These are phyloP conservation scores for Lasiodiplodia hormozganensis DNA, from an alignment of 2,329 filamentous ascomycete genomes.

Conservation along the genomic window DNA sequence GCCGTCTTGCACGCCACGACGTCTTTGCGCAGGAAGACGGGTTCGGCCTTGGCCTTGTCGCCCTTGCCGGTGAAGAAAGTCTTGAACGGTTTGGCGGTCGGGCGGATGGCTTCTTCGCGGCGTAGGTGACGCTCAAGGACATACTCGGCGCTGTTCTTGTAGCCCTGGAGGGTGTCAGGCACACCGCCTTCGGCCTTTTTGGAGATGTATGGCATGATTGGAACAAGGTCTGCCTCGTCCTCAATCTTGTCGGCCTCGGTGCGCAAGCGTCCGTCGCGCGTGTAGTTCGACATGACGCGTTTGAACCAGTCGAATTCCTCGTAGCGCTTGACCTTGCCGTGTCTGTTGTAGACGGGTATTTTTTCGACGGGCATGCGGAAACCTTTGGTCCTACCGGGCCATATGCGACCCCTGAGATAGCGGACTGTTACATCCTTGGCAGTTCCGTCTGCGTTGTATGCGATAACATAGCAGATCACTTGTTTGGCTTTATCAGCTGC, in stretches of 20 bases:
- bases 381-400: slow-evolving; percentile 90
- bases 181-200: slow-evolving; percentile 77
- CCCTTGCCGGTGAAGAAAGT: slow-evolving; percentile 79
- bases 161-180: slow-evolving; percentile 76
- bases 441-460: slow-evolving; percentile 81
- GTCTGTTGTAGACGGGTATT: slow-evolving; percentile 76
- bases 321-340: slow-evolving; percentile 78
- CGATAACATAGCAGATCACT: slow-evolving; percentile 87
- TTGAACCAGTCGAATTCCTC: slow-evolving; percentile 91
- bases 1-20: slow-evolving; percentile 86
- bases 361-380: slow-evolving; percentile 80
- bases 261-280: slow-evolving; percentile 57
- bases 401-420: slow-evolving; percentile 81
- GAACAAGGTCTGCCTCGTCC: slow-evolving; percentile 77
- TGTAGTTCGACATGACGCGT: slow-evolving; percentile 76
- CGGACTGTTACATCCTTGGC: slow-evolving; percentile 94
- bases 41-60: slow-evolving; percentile 74
- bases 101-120: slow-evolving; percentile 85
- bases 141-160: slow-evolving; percentile 85
- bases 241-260: slow-evolving; percentile 81
- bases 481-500: slow-evolving; percentile 88
- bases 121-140: slow-evolving; percentile 86
- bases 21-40: slow-evolving; percentile 80
- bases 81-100: slow-evolving; percentile 72
- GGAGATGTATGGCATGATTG: slow-evolving; percentile 66